Conservation (phyloP, 192 early-diverging fungal species). For the Jimgerdemannia flammicorona region DNA sequence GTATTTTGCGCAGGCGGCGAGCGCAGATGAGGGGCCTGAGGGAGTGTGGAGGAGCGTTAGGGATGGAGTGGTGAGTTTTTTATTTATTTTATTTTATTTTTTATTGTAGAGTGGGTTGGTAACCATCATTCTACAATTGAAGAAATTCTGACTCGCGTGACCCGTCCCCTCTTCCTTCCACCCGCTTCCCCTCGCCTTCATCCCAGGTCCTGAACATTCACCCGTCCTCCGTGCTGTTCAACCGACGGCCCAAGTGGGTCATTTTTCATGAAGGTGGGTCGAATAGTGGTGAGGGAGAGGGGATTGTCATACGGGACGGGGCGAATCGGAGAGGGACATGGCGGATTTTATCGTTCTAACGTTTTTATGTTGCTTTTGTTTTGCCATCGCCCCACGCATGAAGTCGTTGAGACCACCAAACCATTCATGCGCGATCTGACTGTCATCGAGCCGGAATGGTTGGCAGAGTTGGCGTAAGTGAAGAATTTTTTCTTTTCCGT, state of each 20-base stretch:
- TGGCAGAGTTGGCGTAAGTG: slow-evolving; percentile 82
- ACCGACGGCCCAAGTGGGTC: slow-evolving; percentile 84
- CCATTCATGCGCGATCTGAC: slow-evolving; percentile 97
- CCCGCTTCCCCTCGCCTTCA: not conserved
- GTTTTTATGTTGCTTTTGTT: too few relatives aligned
- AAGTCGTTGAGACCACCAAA: slow-evolving; percentile 92
- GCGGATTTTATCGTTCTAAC: too few relatives aligned
- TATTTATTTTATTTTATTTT: too few relatives aligned
- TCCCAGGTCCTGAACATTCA: slow-evolving; percentile 62
- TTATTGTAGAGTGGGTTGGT: too few relatives aligned
- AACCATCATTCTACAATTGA: too few relatives aligned
- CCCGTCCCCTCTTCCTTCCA: too few relatives aligned
- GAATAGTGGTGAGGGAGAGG: too few relatives aligned
- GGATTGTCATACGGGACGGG: too few relatives aligned
- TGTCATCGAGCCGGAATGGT: slow-evolving; percentile 88
- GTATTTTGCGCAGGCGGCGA: slow-evolving; percentile 75
- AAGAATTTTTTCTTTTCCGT: not conserved
- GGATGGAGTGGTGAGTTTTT: slow-evolving; percentile 47
- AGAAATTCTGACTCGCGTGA: too few relatives aligned
- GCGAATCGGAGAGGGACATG: too few relatives aligned
- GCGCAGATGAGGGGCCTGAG: slow-evolving; percentile 60
- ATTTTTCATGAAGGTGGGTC: slow-evolving; percentile 75
- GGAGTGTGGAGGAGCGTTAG: slow-evolving; percentile 56
- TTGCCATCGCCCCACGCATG: too few relatives aligned
- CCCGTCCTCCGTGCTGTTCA: slow-evolving; percentile 91